phyloP scores from a whole-genome alignment of 352 stramenopile species.

The Pythium oligandrum region DNA sequence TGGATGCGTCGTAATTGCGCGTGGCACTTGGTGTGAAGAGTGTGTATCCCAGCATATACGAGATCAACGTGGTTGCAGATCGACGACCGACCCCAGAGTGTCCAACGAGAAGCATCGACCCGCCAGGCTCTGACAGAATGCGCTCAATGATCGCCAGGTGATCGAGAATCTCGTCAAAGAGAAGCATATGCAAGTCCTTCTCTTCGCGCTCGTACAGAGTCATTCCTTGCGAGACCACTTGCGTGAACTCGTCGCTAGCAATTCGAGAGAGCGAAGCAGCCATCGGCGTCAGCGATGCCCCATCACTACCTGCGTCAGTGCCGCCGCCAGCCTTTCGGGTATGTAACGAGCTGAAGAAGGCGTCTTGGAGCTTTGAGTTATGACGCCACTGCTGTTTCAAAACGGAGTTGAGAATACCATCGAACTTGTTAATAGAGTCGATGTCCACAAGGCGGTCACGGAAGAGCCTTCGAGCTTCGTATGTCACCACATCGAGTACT shows the following conservation, averaged over 20 bases:
- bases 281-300: constrained; percentile 1
- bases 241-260: constrained; percentile 76
- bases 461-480: constrained; percentile 89
- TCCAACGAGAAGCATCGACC: constrained; percentile 89
- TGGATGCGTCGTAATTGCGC: constrained; percentile 61
- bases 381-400: constrained; percentile 88
- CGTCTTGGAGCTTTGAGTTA: constrained; percentile 61
- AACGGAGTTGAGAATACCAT: constrained; percentile 74
- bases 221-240: constrained; percentile 84
- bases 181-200: constrained; percentile 90
- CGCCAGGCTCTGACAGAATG: constrained; percentile 78
- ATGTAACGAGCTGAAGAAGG: constrained; percentile 85
- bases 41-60: constrained; percentile 88
- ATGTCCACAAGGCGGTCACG: constrained; percentile 86
- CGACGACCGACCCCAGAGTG: constrained; percentile 84
- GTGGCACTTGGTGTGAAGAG: constrained; percentile 81
- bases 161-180: constrained; percentile 92
- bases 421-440: constrained; percentile 77
- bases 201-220: constrained; percentile 95
- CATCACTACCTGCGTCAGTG: constrained; percentile 5
- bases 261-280: constrained; percentile 52
- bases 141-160: constrained; percentile 89
- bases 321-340: constrained; percentile 30
- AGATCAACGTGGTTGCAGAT: constrained; percentile 77
- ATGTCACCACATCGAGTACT: constrained; percentile 87